A percentile compares a stretch with the other conserved stretches of the same genome.
Evolutionary conservation across 2,329 filamentous ascomycete species (phyloP).

Genomic region (Xylariomycetidae sp.): DNA sequence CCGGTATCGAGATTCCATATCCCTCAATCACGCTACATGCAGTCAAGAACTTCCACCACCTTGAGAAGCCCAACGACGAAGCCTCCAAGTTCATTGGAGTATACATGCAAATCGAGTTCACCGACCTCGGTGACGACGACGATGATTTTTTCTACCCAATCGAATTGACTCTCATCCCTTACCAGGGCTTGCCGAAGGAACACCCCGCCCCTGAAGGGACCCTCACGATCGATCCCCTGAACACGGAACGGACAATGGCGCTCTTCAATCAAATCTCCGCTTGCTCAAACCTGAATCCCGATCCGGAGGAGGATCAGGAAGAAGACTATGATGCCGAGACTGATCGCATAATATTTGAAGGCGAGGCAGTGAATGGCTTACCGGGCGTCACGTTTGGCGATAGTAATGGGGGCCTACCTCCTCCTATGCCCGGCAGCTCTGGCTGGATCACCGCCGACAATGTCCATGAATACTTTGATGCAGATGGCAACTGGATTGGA

Average conservation of each 20-base stretch:
- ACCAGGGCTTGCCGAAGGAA: constrained; percentile 20
- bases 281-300: constrained; percentile 73
- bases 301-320: constrained; percentile 56
- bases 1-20: constrained; percentile 67
- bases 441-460: constrained; percentile 94
- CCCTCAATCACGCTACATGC: constrained; percentile 72
- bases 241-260: constrained; percentile 32
- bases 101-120: constrained; percentile 65
- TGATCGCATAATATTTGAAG: constrained; percentile 55
- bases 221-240: constrained; percentile 19
- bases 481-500: constrained; percentile 72
- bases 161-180: constrained; percentile 63
- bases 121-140: constrained; percentile 52
- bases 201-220: constrained; percentile 26
- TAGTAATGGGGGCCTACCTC: constrained; percentile 50
- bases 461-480: constrained; percentile 77
- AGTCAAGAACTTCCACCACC: constrained; percentile 52
- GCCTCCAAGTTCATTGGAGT: constrained; percentile 44
- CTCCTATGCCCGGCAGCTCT: constrained; percentile 66
- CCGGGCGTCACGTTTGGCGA: constrained; percentile 49
- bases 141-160: constrained; percentile 61
- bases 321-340: constrained; percentile 47
- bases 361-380: constrained; percentile 48
- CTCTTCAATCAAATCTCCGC: constrained; percentile 67
- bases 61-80: constrained; percentile 31